Evolutionary conservation across 768 basidiomycete genomes (phyloP).

Genomic region (Cubamyces sp.): DNA sequence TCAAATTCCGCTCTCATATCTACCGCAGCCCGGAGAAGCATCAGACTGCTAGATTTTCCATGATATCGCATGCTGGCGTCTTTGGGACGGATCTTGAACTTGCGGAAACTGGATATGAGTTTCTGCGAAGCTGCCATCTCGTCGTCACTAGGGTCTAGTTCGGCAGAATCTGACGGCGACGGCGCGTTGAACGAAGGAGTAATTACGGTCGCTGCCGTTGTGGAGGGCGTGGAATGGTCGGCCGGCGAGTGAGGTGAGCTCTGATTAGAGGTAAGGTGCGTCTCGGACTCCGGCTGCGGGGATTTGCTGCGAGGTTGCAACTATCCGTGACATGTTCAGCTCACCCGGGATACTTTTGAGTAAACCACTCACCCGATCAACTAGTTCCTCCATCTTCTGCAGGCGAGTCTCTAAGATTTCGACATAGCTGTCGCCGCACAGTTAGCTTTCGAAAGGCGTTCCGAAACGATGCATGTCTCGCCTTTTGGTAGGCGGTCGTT

Average conservation of each 20-base stretch:
- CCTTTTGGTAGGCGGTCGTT: slow-evolving; percentile 21
- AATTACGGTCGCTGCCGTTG: background rate
- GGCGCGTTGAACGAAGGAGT: background rate
- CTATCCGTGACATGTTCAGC: slow-evolving; percentile 8
- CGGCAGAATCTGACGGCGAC: slow-evolving; percentile 1
- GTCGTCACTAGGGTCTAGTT: slow-evolving; percentile 28
- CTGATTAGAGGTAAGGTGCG: background rate
- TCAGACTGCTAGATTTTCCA: slow-evolving; percentile 29
- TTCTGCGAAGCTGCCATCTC: slow-evolving; percentile 20
- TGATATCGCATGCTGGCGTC: slow-evolving; percentile 19
- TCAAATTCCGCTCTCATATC: slow-evolving; percentile 18
- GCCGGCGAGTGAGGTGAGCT: background rate
- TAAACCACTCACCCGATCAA: slow-evolving; percentile 22
- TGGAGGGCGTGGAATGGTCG: background rate
- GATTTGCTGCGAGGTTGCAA: background rate
- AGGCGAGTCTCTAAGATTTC: slow-evolving; percentile 27
- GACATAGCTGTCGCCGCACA: slow-evolving; percentile 22
- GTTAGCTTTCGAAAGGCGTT: background rate
- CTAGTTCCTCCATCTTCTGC: slow-evolving; percentile 29
- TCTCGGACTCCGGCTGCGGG: slow-evolving; percentile 4
- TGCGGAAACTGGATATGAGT: slow-evolving; percentile 10
- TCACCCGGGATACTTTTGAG: background rate
- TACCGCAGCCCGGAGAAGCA: slow-evolving; percentile 24
- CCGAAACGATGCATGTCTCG: slow-evolving; percentile 9
- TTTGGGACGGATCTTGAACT: background rate